Conservation (phyloP, 2,329 filamentous ascomycete species). For the Alternaria arbusti region DNA sequence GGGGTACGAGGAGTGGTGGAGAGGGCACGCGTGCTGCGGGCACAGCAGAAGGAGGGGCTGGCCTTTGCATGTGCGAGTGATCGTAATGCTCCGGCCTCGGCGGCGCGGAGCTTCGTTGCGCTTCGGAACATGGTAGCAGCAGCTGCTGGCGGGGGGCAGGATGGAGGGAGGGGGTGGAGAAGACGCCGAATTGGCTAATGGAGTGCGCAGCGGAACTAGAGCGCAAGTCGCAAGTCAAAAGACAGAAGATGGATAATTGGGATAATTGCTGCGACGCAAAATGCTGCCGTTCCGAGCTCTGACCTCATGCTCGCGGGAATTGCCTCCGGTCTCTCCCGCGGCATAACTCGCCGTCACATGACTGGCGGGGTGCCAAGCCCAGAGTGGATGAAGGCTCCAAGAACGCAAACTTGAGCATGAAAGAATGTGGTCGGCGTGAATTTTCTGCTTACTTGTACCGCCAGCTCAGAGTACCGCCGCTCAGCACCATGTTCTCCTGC, state of each 20-base stretch:
- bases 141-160: background rate
- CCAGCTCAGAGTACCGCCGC: background rate
- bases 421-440: background rate
- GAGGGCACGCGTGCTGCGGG: conserved; percentile 34
- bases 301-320: conserved; percentile 8
- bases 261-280: conserved; percentile 4
- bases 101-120: conserved; percentile 40
- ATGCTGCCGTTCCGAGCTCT: conserved; percentile 2
- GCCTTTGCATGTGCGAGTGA: conserved; percentile 45
- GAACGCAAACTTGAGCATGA: background rate
- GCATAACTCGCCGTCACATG: background rate
- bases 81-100: conserved; percentile 44
- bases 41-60: conserved; percentile 38
- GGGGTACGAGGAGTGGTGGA: conserved; percentile 32
- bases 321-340: conserved; percentile 8
- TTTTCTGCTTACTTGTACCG: background rate
- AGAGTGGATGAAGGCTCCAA: background rate
- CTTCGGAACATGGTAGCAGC: conserved; percentile 44
- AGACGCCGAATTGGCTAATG: conserved; percentile 13
- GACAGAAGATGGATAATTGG: background rate
- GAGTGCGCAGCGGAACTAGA: conserved; percentile 3
- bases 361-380: background rate
- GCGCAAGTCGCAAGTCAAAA: conserved; percentile 2
- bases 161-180: conserved; percentile 1
- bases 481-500: background rate